A percentile compares a stretch with the other conserved stretches of the same genome.
Evolutionary conservation across 495 filamentous ascomycete genomes (phyloP).

Genomic region (Daldinia loculata): DNA sequence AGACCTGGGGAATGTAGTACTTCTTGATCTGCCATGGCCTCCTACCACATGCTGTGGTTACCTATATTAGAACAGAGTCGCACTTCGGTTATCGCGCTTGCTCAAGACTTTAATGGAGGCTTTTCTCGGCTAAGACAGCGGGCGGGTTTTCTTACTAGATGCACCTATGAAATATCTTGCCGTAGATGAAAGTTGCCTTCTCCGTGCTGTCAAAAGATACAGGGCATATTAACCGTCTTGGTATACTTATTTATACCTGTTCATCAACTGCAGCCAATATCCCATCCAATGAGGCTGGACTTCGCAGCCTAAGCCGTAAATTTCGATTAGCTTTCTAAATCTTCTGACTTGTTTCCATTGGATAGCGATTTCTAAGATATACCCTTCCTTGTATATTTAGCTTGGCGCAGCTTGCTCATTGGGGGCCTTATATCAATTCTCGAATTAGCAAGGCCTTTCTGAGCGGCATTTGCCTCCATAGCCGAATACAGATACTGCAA

Average conservation of each 20-base stretch:
- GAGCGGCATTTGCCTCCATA: neutral
- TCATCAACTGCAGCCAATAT: neutral
- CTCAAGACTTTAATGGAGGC: neutral
- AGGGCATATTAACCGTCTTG: conserved; percentile 8
- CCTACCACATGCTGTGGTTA: neutral
- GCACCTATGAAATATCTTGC: neutral
- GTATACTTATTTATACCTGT: neutral
- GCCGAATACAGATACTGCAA: neutral
- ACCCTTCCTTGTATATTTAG: neutral
- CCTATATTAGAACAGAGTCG: neutral
- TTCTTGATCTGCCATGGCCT: neutral
- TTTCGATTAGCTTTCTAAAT: neutral
- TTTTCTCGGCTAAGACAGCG: neutral
- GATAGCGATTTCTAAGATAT: neutral
- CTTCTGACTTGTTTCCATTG: neutral
- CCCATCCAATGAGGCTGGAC: neutral
- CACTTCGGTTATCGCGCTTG: conserved; percentile 1
- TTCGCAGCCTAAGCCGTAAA: neutral
- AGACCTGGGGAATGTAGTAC: neutral
- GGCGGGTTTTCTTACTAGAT: neutral
- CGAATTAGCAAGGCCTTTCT: neutral
- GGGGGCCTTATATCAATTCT: neutral
- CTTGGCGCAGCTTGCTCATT: neutral
- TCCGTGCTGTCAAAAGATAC: conserved; percentile 3
- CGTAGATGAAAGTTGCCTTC: conserved; percentile 7